Conservation (phyloP, 257 asterid species). For the Nicotiana paniculata region DNA sequence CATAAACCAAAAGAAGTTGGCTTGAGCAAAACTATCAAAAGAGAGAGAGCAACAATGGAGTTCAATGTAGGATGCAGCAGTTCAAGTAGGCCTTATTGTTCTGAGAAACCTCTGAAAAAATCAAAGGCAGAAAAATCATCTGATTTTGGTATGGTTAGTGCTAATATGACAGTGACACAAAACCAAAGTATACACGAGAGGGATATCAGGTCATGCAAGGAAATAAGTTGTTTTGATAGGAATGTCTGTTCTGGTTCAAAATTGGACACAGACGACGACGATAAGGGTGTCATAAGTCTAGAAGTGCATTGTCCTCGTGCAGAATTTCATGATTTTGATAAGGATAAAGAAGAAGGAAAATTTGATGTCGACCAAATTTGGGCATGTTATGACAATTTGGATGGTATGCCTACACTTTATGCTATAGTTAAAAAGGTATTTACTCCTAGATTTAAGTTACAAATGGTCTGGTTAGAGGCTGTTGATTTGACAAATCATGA, state of each 20-base stretch:
- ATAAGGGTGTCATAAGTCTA: not conserved
- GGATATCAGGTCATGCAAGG: no score
- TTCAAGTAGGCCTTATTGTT: not conserved
- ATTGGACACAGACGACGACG: constrained; percentile 6
- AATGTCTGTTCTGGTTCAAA: constrained; percentile 36
- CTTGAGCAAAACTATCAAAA: not conserved
- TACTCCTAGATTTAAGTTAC: constrained; percentile 35
- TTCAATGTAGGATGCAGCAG: not conserved
- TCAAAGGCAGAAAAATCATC: constrained; percentile 24
- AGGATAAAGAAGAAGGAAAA: constrained; percentile 25
- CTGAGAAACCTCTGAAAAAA: constrained; percentile 18
- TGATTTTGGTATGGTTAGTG: not conserved
- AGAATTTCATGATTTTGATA: constrained; percentile 64
- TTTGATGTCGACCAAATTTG: constrained; percentile 57
- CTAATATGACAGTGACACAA: no score
- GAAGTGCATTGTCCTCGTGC: constrained; percentile 36
- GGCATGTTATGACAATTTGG: constrained; percentile 63
- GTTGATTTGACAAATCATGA: constrained; percentile 27
- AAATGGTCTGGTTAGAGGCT: constrained; percentile 60
- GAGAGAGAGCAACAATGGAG: not conserved
- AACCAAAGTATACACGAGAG: no score
- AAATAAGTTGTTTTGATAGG: not conserved
- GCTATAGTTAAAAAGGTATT: constrained; percentile 48
- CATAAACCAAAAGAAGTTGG: no score
- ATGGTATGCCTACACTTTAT: constrained; percentile 75